Base-by-base conservation (phyloP, 306 rosid genomes). In the Geum urbanum region DNA sequence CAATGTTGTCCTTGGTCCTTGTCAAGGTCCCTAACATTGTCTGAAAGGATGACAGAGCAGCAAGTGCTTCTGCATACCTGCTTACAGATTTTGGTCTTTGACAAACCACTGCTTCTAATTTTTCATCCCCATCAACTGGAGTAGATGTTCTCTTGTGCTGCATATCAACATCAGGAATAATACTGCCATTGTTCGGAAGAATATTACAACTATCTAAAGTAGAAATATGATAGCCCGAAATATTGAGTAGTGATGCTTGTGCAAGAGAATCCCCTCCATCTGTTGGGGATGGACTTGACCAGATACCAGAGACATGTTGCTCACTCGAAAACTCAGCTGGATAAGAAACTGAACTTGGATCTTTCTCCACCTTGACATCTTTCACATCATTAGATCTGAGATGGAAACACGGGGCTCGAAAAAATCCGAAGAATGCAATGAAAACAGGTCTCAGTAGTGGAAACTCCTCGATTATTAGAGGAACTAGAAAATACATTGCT, bases 1-100 rank as follows among this genome's bases (percentile, higher is more conserved):
- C 98, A 80, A 92, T 92, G 84, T 96, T 84, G 74, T 92, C 98
- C 83, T 92, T 92, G 40, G 97, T 90, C 89, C 98, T 82, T 52
- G 88, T 92, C 84, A 92, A 79, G 19, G 88, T 82, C 73, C 90
- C 92, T 81, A 92, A 87, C 81, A 77, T 84, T 40, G 88, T 84
- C 83, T 90, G 94, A 43, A 92, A 92, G 69, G 92, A 90, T 48
- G 83, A 46, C 78, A 92, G 74, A 75, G 91, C 90, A 75, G 92
- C 88, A 68, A 52, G 84, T 18, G 84, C 88, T 70, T 90, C 97
- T 32, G 81, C 80, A 71, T 89, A 70, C 89, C 75, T 90, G 69
- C 96, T 75, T 39, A 47, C 57, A 58, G 80, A 86, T 75, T 84
- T 90, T 71, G 86, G 86, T 53, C 82, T 79, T 70, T 80, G 89